Evolutionary conservation across 495 filamentous ascomycete genomes (phyloP), one percentile per base, ranked within the genome.

Genomic region (Penicillium simplicissimum): DNA sequence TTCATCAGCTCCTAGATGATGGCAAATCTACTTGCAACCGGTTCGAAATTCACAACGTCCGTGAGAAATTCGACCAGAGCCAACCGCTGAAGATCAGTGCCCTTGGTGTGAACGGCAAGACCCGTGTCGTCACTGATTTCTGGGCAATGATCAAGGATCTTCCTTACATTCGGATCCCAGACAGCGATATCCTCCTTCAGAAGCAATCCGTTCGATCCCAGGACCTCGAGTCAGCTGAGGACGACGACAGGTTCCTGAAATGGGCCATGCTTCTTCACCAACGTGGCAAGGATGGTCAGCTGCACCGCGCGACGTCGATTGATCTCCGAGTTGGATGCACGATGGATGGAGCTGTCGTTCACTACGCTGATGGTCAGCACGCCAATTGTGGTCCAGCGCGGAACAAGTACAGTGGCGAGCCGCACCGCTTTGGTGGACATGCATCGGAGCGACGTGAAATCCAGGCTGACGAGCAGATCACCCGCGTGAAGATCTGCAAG

Each of bases 271-370:
- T 65, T n/a, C 57, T 63, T 19, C 25, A 47, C 42, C 47, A 42
- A 17, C 52, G 47, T 7, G 61, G 58, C 10, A 13, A 34, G 23
- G 53, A 67, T 55, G 49, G 45, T 70, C 14, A 67, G 28, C 21
- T 65, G 19, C 31, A 69, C 14, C 64, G 61, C 10, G 75, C 73
- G 0, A 63, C 58, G 3, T 68, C 66, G 17, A 71, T 80, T 55
- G 75, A 77, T 58, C 51, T 79, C 13, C 68, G 73, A 8, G 73
- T 79, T 0, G 75, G 77, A 6, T 67, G 64, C 25, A 59, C 53
- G 8, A 70, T 78, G 59, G 74, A 79, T 48, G 75, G 75, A 19
- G 73, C 74, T 0, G 62, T 71, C 10, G 75, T 79, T 4, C 61
- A 76, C 47, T 80, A 75, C 56, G 62, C 54, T 15, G 73, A 78